Base-by-base conservation (phyloP, 768 basidiomycete species). In the Lactarius trivialis region DNA sequence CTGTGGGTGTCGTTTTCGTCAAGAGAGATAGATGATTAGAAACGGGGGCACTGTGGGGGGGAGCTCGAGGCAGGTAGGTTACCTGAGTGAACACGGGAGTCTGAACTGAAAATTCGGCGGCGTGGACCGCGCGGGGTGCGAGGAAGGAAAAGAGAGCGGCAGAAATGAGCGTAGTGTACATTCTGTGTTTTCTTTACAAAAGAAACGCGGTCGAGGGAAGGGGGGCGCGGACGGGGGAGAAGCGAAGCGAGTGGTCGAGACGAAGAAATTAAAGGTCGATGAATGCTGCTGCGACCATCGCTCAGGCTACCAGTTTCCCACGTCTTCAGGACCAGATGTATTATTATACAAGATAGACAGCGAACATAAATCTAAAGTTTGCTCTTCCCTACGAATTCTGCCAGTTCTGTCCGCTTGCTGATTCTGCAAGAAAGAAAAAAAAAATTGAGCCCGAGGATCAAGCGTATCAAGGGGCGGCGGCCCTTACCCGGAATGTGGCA, bases 131-230 rank as follows among this genome's bases (percentile, higher is more conserved):
- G 65, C 71, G 77, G 70, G 82, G 68, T 72, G 80, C 79, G 72
- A 85, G 76, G 67, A 77, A 71, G 70, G 80, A 73, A 77, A 90
- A 75, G 85, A 91, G 82, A 70, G 86, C 78, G 76, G 82, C 71
- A 63, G 81, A 80, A 89, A 89, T 56, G 88, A 91, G 75, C 76
- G 90, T 88, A 77, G 83, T 76, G 81, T 85, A 85, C 90, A 91
- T 92, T 75, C 73, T 81, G 55, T 67, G 63, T 62, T 19, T 65
- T 30, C 45, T 54, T 33, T 58, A 63, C 28, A 49, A 37, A 34
- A 54, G 30, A 49, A 32, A 34, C 45, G 32, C 33, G 21, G 41
- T 17, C 1, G 15, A 17, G 65, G 64, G 64, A 51, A 2, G 30
- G 65, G 41, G 56, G 67, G 58, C 65, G n/a, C n/a, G n/a, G n/a